A percentile compares a stretch with the other conserved stretches of the same genome.
These are phyloP conservation scores for Panaeolus papilionaceus DNA, from an alignment of 768 basidiomycete species.

Conservation along the genomic window DNA sequence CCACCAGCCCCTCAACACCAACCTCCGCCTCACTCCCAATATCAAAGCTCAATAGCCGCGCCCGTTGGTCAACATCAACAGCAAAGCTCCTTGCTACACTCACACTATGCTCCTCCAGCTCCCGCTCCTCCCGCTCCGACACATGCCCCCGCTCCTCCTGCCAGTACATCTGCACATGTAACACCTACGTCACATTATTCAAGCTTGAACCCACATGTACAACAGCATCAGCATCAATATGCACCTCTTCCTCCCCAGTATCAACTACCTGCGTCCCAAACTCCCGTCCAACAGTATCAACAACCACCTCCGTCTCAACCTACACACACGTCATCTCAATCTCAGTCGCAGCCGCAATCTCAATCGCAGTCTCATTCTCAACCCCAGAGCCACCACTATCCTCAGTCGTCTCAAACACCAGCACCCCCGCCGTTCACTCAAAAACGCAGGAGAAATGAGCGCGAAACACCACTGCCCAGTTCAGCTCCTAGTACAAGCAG, in stretches of 20 bases:
- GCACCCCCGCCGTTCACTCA: neutral
- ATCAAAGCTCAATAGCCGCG: conserved; percentile 13
- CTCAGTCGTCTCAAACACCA: conserved; percentile 3
- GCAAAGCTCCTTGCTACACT: neutral
- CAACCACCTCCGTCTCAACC: conserved; percentile 2
- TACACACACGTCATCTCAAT: neutral
- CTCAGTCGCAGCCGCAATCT: conserved; percentile 19
- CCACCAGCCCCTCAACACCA: conserved; percentile 20
- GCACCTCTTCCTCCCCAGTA: conserved; percentile 5
- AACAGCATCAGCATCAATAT: conserved; percentile 16
- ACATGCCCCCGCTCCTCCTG: conserved; percentile 5
- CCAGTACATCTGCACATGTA: neutral
- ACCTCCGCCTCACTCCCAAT: conserved; percentile 21
- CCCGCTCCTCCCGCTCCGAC: conserved; percentile 15
- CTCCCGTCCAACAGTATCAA: conserved; percentile 19
- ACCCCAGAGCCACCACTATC: conserved; percentile 8
- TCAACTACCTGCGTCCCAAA: conserved; percentile 12
- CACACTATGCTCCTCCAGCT: conserved; percentile 13
- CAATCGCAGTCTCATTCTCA: conserved; percentile 19
- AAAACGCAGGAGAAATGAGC: conserved; percentile 11
- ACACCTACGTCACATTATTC: neutral
- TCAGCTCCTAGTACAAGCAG: neutral
- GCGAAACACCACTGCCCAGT: neutral
- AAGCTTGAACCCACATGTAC: neutral
- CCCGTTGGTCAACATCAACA: conserved; percentile 15